phyloP scores from a whole-genome alignment of 73 alveolate species.

The Uronychia setigera region DNA sequence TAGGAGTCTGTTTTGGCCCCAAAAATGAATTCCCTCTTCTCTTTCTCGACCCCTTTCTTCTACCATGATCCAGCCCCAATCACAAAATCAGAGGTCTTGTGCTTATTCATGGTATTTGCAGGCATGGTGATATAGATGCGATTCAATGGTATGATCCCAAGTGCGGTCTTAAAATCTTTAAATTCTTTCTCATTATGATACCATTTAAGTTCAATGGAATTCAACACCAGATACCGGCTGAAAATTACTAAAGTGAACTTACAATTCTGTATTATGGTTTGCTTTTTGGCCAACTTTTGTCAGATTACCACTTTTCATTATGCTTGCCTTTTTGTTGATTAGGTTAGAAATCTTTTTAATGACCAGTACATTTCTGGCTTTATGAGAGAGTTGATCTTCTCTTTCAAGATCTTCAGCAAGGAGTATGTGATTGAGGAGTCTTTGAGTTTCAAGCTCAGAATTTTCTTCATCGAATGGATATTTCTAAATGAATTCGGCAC shows the following conservation, averaged over 20 bases:
- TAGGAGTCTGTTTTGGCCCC: constrained; percentile 59
- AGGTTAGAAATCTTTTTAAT: constrained; percentile 49
- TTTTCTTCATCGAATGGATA: constrained; percentile 26
- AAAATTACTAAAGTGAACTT: background rate
- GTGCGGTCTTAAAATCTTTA: constrained; percentile 13
- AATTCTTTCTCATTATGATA: constrained; percentile 65
- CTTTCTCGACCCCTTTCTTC: constrained; percentile 54
- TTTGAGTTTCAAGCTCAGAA: constrained; percentile 57
- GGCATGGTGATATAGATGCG: constrained; percentile 53
- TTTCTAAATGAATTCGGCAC: constrained; percentile 8
- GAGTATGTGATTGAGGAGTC: constrained; percentile 45
- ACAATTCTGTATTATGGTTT: constrained; percentile 32
- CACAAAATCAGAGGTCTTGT: constrained; percentile 52
- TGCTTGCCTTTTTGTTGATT: constrained; percentile 34
- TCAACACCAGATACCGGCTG: constrained; percentile 37
- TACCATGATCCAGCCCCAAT: constrained; percentile 65
- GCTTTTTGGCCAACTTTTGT: constrained; percentile 67
- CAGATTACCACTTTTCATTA: constrained; percentile 44
- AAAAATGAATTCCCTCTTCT: constrained; percentile 62
- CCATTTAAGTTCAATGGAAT: constrained; percentile 54
- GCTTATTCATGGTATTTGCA: constrained; percentile 10
- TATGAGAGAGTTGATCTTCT: constrained; percentile 52
- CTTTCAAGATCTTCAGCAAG: constrained; percentile 54
- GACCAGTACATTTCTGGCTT: constrained; percentile 46
- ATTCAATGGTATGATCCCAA: constrained; percentile 49